A percentile compares a stretch with the other conserved stretches of the same genome.
phyloP scores from a whole-genome alignment of 495 filamentous ascomycete genomes.

The Aspergillus olivimuriae region DNA sequence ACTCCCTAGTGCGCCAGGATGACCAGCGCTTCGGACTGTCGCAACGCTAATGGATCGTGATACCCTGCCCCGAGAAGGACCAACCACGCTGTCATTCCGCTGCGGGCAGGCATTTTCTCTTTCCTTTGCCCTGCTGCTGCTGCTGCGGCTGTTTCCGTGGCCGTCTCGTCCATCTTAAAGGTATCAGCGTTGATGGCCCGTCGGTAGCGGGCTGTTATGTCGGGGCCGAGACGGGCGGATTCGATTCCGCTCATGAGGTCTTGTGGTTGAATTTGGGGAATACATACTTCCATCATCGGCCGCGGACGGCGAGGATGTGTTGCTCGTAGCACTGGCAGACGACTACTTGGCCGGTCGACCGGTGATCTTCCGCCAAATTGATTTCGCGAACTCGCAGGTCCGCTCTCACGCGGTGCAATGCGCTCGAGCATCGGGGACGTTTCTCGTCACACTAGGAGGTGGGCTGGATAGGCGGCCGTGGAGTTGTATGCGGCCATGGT shows the following conservation, averaged over 20 bases:
- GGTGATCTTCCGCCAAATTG: not conserved
- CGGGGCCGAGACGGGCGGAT: constrained; percentile 4
- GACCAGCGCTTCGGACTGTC: constrained; percentile 35
- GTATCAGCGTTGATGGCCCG: too few species aligned
- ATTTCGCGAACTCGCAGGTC: constrained; percentile 15
- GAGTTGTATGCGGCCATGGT: too few species aligned
- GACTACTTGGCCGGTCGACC: not conserved
- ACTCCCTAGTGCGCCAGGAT: constrained; percentile 37
- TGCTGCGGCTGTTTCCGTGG: too few species aligned
- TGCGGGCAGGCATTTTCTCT: constrained; percentile 3
- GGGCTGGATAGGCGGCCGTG: not conserved
- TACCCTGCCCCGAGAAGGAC: constrained; percentile 24
- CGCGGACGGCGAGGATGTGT: too few species aligned
- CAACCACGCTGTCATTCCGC: constrained; percentile 27
- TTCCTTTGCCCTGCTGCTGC: too few species aligned
- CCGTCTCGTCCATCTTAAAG: too few species aligned
- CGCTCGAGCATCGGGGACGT: constrained; percentile 27
- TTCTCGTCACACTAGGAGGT: constrained; percentile 29
- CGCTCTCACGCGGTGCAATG: constrained; percentile 28
- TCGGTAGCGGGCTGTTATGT: constrained; percentile 11
- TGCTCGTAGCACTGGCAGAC: too few species aligned
- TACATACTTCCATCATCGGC: too few species aligned
- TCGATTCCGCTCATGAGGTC: constrained; percentile 8
- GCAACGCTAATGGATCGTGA: constrained; percentile 19
- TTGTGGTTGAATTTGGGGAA: constrained; percentile 11